Evolutionary conservation across 345 rosid species (phyloP).

Genomic region (Lagerstroemia speciosa): DNA sequence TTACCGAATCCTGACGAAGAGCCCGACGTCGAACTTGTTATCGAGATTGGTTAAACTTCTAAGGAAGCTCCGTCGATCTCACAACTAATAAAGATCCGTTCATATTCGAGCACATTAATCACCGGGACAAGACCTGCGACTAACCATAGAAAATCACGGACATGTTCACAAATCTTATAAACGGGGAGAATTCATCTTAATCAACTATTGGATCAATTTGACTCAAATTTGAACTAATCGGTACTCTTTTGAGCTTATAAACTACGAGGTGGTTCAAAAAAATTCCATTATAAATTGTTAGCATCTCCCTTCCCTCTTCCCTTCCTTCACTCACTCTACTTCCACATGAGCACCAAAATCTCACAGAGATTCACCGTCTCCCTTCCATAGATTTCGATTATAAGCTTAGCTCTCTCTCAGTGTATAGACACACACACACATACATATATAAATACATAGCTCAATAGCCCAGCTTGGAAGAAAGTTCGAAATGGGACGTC

Average conservation of each 20-base stretch:
- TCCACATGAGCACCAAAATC: not conserved
- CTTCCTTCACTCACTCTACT: not conserved
- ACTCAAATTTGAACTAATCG: too few relatives aligned
- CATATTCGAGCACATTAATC: too few relatives aligned
- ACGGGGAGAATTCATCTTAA: too few relatives aligned
- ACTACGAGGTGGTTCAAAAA: too few relatives aligned
- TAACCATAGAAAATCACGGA: too few relatives aligned
- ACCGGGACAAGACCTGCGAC: too few relatives aligned
- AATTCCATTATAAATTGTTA: not conserved
- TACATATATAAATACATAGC: not conserved
- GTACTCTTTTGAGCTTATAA: too few relatives aligned
- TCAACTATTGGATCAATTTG: too few relatives aligned
- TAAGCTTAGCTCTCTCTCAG: not conserved
- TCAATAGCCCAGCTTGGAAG: too few relatives aligned
- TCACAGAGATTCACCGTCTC: not conserved
- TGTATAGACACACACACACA: not conserved
- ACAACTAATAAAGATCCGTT: too few relatives aligned
- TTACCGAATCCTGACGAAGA: not conserved
- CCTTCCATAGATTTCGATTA: not conserved
- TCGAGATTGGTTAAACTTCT: not conserved
- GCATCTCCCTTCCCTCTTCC: not conserved
- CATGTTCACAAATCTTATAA: too few relatives aligned
- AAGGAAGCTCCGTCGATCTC: not conserved
- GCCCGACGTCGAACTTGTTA: not conserved
- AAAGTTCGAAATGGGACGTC: not conserved